Conservation (phyloP, 176 grass and related monocot genomes). For the Dactylis glomerata region DNA sequence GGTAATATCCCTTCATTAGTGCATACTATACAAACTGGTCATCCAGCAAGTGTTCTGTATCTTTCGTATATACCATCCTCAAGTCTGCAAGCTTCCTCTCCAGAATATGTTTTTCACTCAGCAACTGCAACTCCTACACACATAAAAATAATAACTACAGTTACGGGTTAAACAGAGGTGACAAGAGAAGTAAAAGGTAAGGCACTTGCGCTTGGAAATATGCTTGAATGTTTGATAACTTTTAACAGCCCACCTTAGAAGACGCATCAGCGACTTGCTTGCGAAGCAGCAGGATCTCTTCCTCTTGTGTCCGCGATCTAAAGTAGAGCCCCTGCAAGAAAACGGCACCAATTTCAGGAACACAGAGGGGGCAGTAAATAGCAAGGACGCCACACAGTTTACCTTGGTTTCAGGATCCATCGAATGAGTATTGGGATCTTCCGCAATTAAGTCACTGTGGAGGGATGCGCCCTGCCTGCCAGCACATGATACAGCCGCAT, state of each 20-base stretch:
- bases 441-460: slow-evolving; percentile 29
- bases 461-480: slow-evolving; percentile 47
- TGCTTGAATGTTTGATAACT: neutral
- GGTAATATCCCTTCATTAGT: slow-evolving; percentile 29
- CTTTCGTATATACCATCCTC: slow-evolving; percentile 62
- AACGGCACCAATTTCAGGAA: slow-evolving; percentile 17
- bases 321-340: slow-evolving; percentile 60
- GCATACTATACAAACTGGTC: neutral
- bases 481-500: slow-evolving; percentile 17
- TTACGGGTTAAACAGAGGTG: slow-evolving; percentile 22
- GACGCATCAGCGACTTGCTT: slow-evolving; percentile 82
- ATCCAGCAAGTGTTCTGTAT: slow-evolving; percentile 13
- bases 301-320: slow-evolving; percentile 72
- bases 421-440: slow-evolving; percentile 31
- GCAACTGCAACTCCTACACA: slow-evolving; percentile 68
- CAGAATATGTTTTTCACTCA: slow-evolving; percentile 92
- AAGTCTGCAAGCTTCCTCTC: slow-evolving; percentile 87
- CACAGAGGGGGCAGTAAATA: slow-evolving; percentile 4
- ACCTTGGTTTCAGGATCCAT: slow-evolving; percentile 81
- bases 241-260: slow-evolving; percentile 53
- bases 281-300: slow-evolving; percentile 70
- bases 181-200: neutral
- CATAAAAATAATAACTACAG: slow-evolving; percentile 10
- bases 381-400: neutral
- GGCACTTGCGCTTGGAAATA: neutral